Base-by-base conservation (phyloP, 352 stramenopile species). In the Phytopythium ostracodes region DNA sequence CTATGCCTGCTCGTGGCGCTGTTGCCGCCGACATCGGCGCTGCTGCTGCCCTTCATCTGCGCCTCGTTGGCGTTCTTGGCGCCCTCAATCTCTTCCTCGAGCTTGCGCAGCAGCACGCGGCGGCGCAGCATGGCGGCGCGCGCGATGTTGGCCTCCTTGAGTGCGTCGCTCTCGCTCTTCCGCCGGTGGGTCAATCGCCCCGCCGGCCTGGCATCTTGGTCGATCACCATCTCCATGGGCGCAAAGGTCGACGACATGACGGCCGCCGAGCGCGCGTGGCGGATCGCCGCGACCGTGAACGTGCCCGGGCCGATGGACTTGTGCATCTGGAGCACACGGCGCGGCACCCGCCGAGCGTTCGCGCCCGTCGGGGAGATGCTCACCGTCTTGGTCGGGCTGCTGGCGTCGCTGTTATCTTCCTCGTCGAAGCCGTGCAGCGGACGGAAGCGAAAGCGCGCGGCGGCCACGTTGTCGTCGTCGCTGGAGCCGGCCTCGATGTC, bases 61-160 rank as follows among this genome's bases (percentile, higher is more conserved):
- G 73, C 66, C 33, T 77, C 72, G 56, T 79, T 88, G 20, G 81
- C 82, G 43, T 89, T 77, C 38, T 89, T 84, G 11, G 82, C 81
- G 15, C 82, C 78, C 55, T 86, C 72, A 61, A 91, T 91, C 59
- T 91, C 82, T 51, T 88, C 71, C 43, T 91, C 82, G 4, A 91
- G 68, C 53, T 85, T 87, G n/a, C 81, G 75, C 11, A 91, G 71
- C 50, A 77, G 61, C 52, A 91, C 76, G 31, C 82, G 79, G 31
- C 77, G 78, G 3, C 82, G 76, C 29, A 91, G 61, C 75, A 89
- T 84, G 56, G 88, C 80, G 47, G 79, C 76, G 47, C 74, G 77
- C 43, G 85, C 70, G 2, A 88, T 55, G 44, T 72, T 87, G 33
- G 71, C 72, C 64, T 84, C 64, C 31, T 76, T 75, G 49, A 84